Base-by-base conservation (phyloP, 2,329 filamentous ascomycete species). In the Hymenoscyphus albidus region DNA sequence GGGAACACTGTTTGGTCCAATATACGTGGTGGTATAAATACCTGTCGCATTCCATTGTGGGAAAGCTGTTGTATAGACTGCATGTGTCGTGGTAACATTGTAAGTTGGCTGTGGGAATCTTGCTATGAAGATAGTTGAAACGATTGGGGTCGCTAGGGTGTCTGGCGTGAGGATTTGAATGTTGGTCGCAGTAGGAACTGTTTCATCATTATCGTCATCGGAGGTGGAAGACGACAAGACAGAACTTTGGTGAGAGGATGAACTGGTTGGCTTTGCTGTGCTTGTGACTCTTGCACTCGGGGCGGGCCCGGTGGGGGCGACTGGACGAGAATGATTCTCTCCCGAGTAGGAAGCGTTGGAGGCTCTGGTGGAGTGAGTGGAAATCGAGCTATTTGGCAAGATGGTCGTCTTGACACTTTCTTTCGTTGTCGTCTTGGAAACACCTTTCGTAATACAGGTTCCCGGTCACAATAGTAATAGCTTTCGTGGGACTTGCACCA, bases 401-500 rank as follows among this genome's bases (percentile, higher is more conserved):
- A 59, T n/a, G 32, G 57, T 18, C 0, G 57, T 59, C 57, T 42
- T 59, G 35, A 59, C 18, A 9, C 57, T 59, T 22, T 32, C 12
- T n/a, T 32, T 38, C 12, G 57, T 40, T 39, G 57, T 40, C 35
- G 35, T 42, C 32, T 44, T 56, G 18, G 58, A 35, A 32, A 13
- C 38, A 48, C 16, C 12, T 18, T 10, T 54, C 10, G 62, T 64
- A 51, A 60, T 44, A 38, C 69, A 70, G 5, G 66, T 58, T 58
- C 62, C 67, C 13, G 67, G 58, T 54, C 35, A 65, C 60, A 14
- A 69, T 59, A n/a, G 69, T 67, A 12, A 64, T 68, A 5, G 69
- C 51, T 10, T 62, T 61, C 2, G 67, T 64, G 16, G 70, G 69
- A n/a, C 54, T 58, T 32, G 64, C 55, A 10, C 64, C 64, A 56